Evolutionary conservation across 2,329 filamentous ascomycete species (phyloP), one percentile per base, ranked within the genome.

Genomic region (Ophiognomonia clavigignenti-juglandacearum): DNA sequence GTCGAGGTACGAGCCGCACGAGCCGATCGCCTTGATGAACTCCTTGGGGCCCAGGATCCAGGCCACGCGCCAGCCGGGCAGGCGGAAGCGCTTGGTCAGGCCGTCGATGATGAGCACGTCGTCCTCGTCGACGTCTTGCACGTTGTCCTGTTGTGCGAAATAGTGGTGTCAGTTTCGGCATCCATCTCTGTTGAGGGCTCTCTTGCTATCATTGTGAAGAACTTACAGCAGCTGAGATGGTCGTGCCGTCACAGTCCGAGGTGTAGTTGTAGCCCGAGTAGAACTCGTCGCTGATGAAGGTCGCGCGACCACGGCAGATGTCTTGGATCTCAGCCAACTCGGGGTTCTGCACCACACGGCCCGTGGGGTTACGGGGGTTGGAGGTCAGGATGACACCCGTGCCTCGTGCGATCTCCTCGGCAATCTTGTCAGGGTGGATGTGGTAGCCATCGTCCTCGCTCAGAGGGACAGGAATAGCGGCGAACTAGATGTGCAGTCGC

Each of bases 211-310:
- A n/a, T n/a, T n/a, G 32, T 2, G 3, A 40, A 22, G n/a, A 2
- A 55, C 59, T 48, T 47, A 61, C 59, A 5, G 92, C 92, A 8
- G 90, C 86, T 41, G 85, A 91, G 64, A 96, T 88, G 36, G 92
- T 95, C 24, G 79, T 82, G 32, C 92, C 92, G 61, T 96, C 91
- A 64, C 92, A 97, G 70, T 90, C 77, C 57, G 82, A 88, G 29
- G 88, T 95, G 72, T 97, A 97, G 71, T 96, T 96, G 75, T 96
- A 97, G 19, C 91, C 89, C 10, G 84, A 83, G 71, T 97, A 97
- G 75, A 97, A 97, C 69, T 97, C 92, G 62, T 97, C 92, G 70
- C 91, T 88, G 64, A 97, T 91, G 47, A 97, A 74, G 1, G 92
- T 97, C 3, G 90, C 90, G 45, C 90, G 83, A 56, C 90, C 88